phyloP scores from a whole-genome alignment of 306 rosid species.

The Castanea mollissima region DNA sequence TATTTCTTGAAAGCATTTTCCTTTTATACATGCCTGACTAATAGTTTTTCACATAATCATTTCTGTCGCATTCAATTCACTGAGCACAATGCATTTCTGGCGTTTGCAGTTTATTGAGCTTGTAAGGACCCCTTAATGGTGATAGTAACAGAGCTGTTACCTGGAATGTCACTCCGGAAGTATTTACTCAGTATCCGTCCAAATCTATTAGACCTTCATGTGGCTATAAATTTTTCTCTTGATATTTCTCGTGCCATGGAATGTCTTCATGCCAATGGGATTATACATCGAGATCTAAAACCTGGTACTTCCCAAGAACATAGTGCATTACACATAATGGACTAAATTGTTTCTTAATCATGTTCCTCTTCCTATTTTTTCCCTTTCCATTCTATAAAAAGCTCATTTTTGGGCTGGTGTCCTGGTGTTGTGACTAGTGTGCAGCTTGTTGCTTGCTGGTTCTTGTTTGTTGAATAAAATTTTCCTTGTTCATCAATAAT shows the following conservation, averaged over 20 bases:
- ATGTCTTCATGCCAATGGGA: constrained; percentile 95
- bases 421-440: no score
- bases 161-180: constrained; percentile 94
- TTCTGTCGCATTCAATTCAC: constrained; percentile 6
- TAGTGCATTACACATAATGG: not conserved
- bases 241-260: constrained; percentile 97
- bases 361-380: not conserved
- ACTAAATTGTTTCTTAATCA: not conserved
- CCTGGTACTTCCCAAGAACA: constrained; percentile 57
- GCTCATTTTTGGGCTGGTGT: no score
- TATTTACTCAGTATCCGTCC: constrained; percentile 73
- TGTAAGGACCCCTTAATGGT: constrained; percentile 98
- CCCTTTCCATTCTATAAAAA: not conserved
- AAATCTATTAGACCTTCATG: constrained; percentile 47
- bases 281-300: constrained; percentile 94
- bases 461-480: no score
- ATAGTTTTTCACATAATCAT: not conserved
- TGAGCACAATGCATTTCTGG: constrained; percentile 18
- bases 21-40: constrained; percentile 1
- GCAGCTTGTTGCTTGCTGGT: no score
- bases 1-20: not conserved
- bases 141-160: constrained; percentile 91
- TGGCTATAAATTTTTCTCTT: constrained; percentile 74
- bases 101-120: constrained; percentile 85
- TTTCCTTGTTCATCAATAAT: no score